Conservation (phyloP, 2,329 filamentous ascomycete genomes). For the Ascochyta fabae region DNA sequence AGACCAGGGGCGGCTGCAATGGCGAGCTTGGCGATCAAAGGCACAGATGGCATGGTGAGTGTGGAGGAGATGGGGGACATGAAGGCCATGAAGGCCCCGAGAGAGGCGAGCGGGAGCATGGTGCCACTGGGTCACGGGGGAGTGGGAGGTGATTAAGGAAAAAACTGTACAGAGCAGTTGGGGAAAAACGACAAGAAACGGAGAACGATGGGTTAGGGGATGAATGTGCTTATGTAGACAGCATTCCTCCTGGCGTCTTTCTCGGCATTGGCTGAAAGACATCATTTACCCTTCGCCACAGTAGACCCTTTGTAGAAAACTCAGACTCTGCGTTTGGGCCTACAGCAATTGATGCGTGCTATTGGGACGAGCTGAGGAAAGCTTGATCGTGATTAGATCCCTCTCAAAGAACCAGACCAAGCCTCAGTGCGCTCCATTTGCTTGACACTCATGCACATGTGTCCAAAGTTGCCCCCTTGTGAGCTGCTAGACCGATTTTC, state of each 20-base stretch:
- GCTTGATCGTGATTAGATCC: not conserved
- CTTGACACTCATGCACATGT: not conserved
- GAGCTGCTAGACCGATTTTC: not conserved
- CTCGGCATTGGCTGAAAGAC: not conserved
- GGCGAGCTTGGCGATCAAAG: not conserved
- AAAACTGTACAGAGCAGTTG: not conserved
- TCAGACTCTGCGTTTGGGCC: not conserved
- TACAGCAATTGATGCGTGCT: not conserved
- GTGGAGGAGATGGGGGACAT: not conserved
- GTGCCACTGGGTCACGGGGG: not conserved
- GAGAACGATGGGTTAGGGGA: not conserved
- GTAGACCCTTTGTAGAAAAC: not conserved
- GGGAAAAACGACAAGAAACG: not conserved
- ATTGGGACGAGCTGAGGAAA: not conserved
- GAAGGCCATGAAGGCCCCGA: not conserved
- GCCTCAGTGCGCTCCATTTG: not conserved
- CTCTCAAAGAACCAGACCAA: not conserved
- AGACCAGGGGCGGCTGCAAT: not conserved
- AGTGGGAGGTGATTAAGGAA: not conserved
- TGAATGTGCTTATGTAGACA: not conserved
- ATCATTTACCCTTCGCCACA: not conserved
- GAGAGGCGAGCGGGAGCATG: not conserved
- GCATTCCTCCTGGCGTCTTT: not conserved
- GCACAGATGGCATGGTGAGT: constrained; percentile 6
- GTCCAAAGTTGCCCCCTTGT: not conserved